Evolutionary conservation across 2,329 filamentous ascomycete species (phyloP), one percentile per base, ranked within the genome.

Genomic region (Cercospora berteroae): DNA sequence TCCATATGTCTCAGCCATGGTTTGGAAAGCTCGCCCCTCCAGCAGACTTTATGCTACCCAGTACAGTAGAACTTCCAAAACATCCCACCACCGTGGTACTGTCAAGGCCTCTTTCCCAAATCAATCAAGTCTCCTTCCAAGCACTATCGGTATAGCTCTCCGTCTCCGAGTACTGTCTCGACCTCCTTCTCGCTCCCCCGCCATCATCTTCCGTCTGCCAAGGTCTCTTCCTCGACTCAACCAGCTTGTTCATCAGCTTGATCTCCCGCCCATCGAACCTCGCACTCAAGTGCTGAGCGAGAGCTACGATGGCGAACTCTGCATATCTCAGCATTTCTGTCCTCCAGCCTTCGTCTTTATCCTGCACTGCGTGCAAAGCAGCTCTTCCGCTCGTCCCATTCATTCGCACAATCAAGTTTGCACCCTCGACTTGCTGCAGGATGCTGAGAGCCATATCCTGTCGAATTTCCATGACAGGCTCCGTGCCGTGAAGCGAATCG

Each of bases 261-360:
- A 61, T 23, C n/a, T 61, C 59, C 59, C 23, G 36, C 16, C 59
- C 52, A 44, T 31, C 62, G 39, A 64, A 64, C 6, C 55, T 33
- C 20, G 44, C 52, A 36, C 23, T 44, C 31, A 59, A 18, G 36
- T 64, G 52, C 25, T 65, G 63, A 6, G 63, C 63, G 36, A 60
- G 16, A 33, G 23, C 39, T 9, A 65, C 56, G 48, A 65, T 50
- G 5, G 55, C 63, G 29, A 65, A 60, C 12, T 36, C 33, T 12
- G 42, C 56, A 31, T 33, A 58, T 25, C 16, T 36, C 55, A 60
- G 27, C 63, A 65, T 65, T 36, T 60, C 52, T 9, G 16, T 58
- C 36, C 56, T 18, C 63, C 63, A 65, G 9, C 16, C 63, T 16
- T 33, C 36, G n/a, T 52, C 56, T 13, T 58, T 60, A n/a, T 50